phyloP scores from a whole-genome alignment of 768 basidiomycete species.

The Psilocybe cyanescens region DNA sequence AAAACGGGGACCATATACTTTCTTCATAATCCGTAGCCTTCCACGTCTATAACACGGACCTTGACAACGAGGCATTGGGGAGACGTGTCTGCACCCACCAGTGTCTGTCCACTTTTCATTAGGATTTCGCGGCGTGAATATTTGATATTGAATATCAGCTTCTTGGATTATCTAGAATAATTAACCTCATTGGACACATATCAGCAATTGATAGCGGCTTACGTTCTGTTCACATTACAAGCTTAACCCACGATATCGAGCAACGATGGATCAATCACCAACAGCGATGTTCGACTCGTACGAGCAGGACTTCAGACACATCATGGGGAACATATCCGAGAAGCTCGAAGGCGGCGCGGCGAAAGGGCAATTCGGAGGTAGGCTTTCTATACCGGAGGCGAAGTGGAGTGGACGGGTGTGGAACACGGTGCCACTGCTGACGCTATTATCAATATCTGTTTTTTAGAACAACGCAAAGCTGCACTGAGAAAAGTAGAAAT shows the following conservation, averaged over 20 bases:
- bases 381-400: constrained; percentile 18
- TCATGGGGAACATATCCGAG: constrained; percentile 65
- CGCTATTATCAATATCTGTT: neutral
- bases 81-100: too few relatives aligned
- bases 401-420: too few relatives aligned
- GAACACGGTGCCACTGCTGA: too few relatives aligned
- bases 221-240: neutral
- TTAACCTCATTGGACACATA: too few relatives aligned
- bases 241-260: neutral
- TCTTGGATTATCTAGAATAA: too few relatives aligned
- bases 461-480: constrained; percentile 81
- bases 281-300: constrained; percentile 78
- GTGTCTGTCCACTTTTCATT: too few relatives aligned
- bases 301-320: constrained; percentile 81
- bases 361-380: constrained; percentile 67
- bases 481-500: constrained; percentile 81
- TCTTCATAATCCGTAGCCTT: too few relatives aligned
- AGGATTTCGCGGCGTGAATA: too few relatives aligned
- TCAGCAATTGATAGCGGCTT: neutral
- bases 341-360: constrained; percentile 77
- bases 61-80: too few relatives aligned
- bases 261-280: constrained; percentile 70
- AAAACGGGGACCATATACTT: too few relatives aligned
- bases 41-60: too few relatives aligned
- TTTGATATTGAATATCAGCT: too few relatives aligned